Evolutionary conservation across 345 rosid genomes (phyloP).

Genomic region (Mallotus nudiflorus): DNA sequence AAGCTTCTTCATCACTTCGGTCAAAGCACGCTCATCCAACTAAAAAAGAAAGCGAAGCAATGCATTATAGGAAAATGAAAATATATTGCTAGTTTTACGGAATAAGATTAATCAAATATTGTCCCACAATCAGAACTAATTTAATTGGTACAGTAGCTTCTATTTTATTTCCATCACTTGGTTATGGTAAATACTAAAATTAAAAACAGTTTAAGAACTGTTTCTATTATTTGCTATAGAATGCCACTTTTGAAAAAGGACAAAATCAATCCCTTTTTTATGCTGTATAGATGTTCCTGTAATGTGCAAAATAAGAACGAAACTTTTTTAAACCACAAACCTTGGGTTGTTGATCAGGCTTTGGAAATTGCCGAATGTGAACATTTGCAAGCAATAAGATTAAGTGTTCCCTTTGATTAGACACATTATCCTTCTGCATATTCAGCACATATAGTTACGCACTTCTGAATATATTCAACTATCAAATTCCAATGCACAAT

Average conservation of each 20-base stretch:
- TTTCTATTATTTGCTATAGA: too few relatives aligned
- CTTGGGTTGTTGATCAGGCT: slow-evolving; percentile 98
- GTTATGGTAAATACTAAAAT: background rate
- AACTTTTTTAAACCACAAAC: slow-evolving; percentile 40
- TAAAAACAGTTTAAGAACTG: background rate
- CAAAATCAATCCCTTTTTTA: background rate
- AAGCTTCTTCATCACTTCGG: slow-evolving; percentile 98
- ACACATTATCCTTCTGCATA: slow-evolving; percentile 91
- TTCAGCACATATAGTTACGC: slow-evolving; percentile 3
- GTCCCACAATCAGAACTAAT: background rate
- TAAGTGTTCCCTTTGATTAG: slow-evolving; percentile 98
- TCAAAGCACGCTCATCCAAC: slow-evolving; percentile 96
- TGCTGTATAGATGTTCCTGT: background rate
- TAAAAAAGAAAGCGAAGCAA: slow-evolving; percentile 18
- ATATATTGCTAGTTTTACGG: background rate
- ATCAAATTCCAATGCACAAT: background rate
- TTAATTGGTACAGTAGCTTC: background rate
- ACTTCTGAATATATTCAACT: slow-evolving; percentile 3
- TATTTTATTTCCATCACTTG: background rate
- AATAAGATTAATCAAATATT: background rate
- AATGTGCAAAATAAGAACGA: background rate
- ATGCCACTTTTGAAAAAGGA: too few relatives aligned
- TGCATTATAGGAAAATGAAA: background rate
- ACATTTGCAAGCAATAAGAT: slow-evolving; percentile 95
- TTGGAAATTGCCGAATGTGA: slow-evolving; percentile 91